Base-by-base conservation (phyloP, 495 filamentous ascomycete species). In the Hyaloscypha variabilis region DNA sequence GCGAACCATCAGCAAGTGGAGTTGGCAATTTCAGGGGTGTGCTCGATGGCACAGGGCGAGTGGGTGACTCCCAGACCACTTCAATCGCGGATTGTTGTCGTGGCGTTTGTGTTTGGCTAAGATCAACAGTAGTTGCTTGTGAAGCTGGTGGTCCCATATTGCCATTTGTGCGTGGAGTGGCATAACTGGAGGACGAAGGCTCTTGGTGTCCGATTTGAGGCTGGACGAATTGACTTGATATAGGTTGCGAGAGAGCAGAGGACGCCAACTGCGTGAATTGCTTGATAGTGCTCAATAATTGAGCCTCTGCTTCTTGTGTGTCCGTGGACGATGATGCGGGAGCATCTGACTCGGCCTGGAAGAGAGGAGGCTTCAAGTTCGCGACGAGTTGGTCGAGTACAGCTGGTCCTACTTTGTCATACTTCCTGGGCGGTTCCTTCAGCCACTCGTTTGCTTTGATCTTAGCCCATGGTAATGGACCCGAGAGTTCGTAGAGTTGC, bases 401-500 rank as follows among this genome's bases (percentile, higher is more conserved):
- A 13, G 79, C 78, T 1, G 80, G 81, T n/a, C 75, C 73, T 5
- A 86, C 66, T 66, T 74, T 78, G 13, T 64, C 66, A 53, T 73
- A 82, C 55, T 71, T 78, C 61, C 71, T 72, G 28, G 81, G 81
- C 4, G 77, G 49, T 10, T 66, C 64, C 0, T 71, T 65, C 3
- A 82, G 66, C 77, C 81, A 77, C 0, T 78, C 81, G 25, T 79
- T 77, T 14, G 74, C 69, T 55, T 75, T 71, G 75, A 84, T 76
- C 14, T 76, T 69, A 1, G 74, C 70, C 19, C 77, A 64, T 2
- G 77, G 73, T n/a, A 83, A 69, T 0, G 82, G 79, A 59, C 84
- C 78, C 57, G 83, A 81, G 5, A 86, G 77, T 66, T 81, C 75
- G 58, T 85, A 85, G 8, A 85, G 77, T 63, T 84, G 80, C 5